Evolutionary conservation across 2,329 filamentous ascomycete species (phyloP), one percentile per base, ranked within the genome.

Genomic region (Aureobasidium melanogenum): DNA sequence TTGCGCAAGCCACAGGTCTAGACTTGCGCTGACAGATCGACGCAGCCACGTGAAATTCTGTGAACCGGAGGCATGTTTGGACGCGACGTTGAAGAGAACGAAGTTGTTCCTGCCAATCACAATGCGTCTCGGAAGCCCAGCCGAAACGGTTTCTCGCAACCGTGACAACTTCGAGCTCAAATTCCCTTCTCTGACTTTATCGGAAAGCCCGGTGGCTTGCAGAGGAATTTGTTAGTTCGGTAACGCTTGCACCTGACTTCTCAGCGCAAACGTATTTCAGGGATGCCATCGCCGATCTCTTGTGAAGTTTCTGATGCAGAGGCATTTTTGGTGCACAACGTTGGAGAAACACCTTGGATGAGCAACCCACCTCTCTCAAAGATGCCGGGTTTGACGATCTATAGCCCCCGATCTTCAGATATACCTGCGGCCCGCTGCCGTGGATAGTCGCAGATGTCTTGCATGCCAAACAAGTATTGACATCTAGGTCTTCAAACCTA

Each of bases 1-100:
- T 28, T 55, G 26, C 52, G 52, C 52, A 56, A 56, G 52, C 52
- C 52, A 56, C 52, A 22, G 28, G 38, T 43, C 52, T 56, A 44
- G 52, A 44, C 52, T 44, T 5, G 19, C 34, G 52, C 52, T 56
- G 52, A 34, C 52, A 56, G 51, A 44, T 56, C n/a, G n/a, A 6
- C n/a, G 34, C 14, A 19, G 36, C 36, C 36, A 44, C 26, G 52
- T 44, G 38, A 44, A 44, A 12, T 22, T 19, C n/a, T 24, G 19
- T 30, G 52, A 32, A 43, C 52, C n/a, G 24, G 17, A 44, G 22
- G n/a, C 52, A 24, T 32, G 24, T 43, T 44, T 44, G 52, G 39
- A 10, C 50, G 15, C 22, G 50, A 41, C 50, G 50, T 54, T 54
- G 15, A 22, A 22, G 41, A 15, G 19, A 26, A 34, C 7, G 52